A percentile compares a stretch with the other conserved stretches of the same genome.
Conservation (phyloP, 2,329 filamentous ascomycete species). For the Ceratocystis cubensis region DNA sequence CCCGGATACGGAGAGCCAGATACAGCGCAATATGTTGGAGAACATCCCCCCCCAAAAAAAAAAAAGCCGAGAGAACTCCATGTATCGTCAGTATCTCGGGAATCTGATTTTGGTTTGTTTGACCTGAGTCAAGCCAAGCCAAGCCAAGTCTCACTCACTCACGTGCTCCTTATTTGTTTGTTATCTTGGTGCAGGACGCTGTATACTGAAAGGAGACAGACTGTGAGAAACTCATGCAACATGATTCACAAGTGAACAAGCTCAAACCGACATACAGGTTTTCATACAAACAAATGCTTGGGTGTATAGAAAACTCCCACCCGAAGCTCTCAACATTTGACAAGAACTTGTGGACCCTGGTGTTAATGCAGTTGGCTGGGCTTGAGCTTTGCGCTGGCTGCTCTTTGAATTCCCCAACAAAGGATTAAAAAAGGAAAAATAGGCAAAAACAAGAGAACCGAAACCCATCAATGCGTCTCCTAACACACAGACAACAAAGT, state of each 20-base stretch:
- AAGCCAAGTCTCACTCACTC: background rate
- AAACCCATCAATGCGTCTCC: no score
- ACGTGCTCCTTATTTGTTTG: background rate
- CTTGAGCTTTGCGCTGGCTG: no score
- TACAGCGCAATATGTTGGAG: background rate
- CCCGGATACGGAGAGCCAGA: conserved; percentile 11
- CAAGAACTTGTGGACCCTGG: background rate
- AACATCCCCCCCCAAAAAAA: background rate
- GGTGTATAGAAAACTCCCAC: background rate
- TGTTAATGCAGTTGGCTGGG: no score
- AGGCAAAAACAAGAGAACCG: no score
- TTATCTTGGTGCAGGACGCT: no score
- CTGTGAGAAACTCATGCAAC: no score
- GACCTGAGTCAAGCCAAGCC: background rate
- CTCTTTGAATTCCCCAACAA: background rate
- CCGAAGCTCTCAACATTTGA: background rate
- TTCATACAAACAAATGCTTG: background rate
- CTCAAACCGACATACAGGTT: no score
- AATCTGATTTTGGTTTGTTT: background rate
- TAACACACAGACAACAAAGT: no score
- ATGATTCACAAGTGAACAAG: no score
- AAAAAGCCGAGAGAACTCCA: conserved; percentile 11
- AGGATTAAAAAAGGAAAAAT: background rate
- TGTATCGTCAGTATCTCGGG: conserved; percentile 8
- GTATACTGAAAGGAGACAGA: no score